Evolutionary conservation across 1,284 basidiomycete genomes (phyloP), one percentile per base, ranked within the genome.

Genomic region (Tilletia setariae): DNA sequence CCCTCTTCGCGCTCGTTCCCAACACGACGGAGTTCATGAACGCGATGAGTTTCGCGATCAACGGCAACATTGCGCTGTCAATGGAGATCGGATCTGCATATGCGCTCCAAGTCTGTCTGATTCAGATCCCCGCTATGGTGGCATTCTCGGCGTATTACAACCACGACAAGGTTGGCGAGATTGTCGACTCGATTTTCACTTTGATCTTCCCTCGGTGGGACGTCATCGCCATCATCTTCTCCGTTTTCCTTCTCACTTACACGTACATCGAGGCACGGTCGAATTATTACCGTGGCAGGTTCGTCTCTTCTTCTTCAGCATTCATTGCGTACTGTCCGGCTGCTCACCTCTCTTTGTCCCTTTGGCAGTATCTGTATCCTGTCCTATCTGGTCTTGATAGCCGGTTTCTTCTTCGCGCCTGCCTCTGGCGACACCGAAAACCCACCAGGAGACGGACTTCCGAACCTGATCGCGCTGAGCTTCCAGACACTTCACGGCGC

Each of bases 1-100:
- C 94, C 0, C 86, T 99, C 9, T 98, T 99, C 79, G 95, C 96
- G 1, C 87, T 99, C 42, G 94, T 98, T 0, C 96, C 96, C 11
- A 98, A 98, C 83, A 97, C 94, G 19, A 98, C 96, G 23, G 96
- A 99, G 84, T 98, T 99, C 83, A 98, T 98, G 95, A 98, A 98
- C 82, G 96, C 96, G 67, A 96, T 98, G 79, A 95, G 93, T n/a
- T 99, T 99, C 80, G 95, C 96, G 19, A 85, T 99, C 76, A 92
- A 96, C 79, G 95, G 92, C 16, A 98, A 98, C 83, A 98, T 99
- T 74, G 93, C 96, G 1, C 85, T 99, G 2, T 80, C 78, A 16
- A 96, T 99, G 93, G 96, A 99, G 84, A 99, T 99, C 74, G 96
- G 96, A 16, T 98, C 94, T 0, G 96, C 96, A 0, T 99, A 98